Base-by-base conservation (phyloP, 2,329 filamentous ascomycete genomes). In the Coniella vitis region DNA sequence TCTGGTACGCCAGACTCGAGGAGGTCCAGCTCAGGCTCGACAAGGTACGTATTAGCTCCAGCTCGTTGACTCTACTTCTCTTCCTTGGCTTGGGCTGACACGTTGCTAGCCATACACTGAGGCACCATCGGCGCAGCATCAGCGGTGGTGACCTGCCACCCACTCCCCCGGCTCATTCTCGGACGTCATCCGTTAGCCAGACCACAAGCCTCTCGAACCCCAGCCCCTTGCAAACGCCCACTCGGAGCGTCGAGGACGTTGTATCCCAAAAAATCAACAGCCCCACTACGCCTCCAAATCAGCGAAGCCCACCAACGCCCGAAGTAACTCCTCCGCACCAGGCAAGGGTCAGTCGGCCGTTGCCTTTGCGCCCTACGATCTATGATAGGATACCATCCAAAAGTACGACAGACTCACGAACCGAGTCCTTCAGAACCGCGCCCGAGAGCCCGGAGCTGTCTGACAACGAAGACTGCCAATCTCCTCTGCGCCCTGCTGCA, bases 341-440 rank as follows among this genome's bases (percentile, higher is more conserved):
- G 38, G 60, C 62, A 17, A 47, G 12, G 32, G 39, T 48, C 41
- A 64, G 63, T 34, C 71, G 70, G 49, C 65, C 72, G 14, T 70
- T 68, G 59, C 60, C 67, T 46, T 60, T 70, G 39, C 75, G 76
- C 29, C 74, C 75, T 16, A 61, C 64, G 16, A 59, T 72, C 38
- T 66, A 65, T 54, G 75, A 81, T 54, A 73, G 76, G 31, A 64
- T 69, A 35, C 64, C 65, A 19, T 78, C 76, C 29, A 77, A 76
- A 53, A 65, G 72, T 9, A 82, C 74, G 7, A 73, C 71, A 1
- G 83, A 79, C 45, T 81, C 78, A n/a, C 75, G 75, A 35, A 75
- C 81, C 19, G 82, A 84, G 46, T 89, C 86, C 1, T 90, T 88
- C 60, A 81, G 70, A 56, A 90, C 86, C 2, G 86, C 86, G 4